Conservation (phyloP, 371 early-diverging fungal genomes). For the Mucor circinelloides region DNA sequence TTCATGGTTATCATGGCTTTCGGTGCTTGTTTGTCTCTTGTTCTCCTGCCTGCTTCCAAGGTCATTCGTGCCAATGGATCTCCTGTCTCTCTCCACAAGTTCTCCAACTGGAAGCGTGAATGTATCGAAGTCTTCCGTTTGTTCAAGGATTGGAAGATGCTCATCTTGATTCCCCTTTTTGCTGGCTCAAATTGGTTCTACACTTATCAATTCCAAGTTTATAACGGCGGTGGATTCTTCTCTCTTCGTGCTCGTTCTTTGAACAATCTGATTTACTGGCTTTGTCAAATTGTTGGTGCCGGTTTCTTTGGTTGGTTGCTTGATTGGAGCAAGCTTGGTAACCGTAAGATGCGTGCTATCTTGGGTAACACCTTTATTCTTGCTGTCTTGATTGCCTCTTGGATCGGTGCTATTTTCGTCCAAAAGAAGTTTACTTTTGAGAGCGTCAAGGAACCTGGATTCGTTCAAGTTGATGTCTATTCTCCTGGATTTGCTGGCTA, state of each 20-base stretch:
- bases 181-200: constrained; percentile 79
- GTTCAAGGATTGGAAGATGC: constrained; percentile 69
- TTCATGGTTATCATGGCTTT: constrained; percentile 69
- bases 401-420: constrained; percentile 61
- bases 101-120: constrained; percentile 59
- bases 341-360: constrained; percentile 56
- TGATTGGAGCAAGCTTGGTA: constrained; percentile 47
- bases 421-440: constrained; percentile 53
- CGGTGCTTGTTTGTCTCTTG: constrained; percentile 59
- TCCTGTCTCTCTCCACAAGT: constrained; percentile 59
- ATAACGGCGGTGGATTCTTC: constrained; percentile 55
- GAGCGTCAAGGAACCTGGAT: constrained; percentile 14
- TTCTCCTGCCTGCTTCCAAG: constrained; percentile 61
- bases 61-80: constrained; percentile 70
- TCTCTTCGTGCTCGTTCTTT: constrained; percentile 62
- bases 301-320: constrained; percentile 58
- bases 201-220: constrained; percentile 64
- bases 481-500: constrained; percentile 49
- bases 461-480: constrained; percentile 29
- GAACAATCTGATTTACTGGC: constrained; percentile 75
- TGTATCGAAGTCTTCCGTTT: constrained; percentile 55
- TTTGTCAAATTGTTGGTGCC: constrained; percentile 70
- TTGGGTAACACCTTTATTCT: constrained; percentile 55
- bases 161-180: constrained; percentile 68
- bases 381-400: constrained; percentile 50